Conservation (phyloP, 306 rosid species). For the Cyclanthera cordifolia region DNA sequence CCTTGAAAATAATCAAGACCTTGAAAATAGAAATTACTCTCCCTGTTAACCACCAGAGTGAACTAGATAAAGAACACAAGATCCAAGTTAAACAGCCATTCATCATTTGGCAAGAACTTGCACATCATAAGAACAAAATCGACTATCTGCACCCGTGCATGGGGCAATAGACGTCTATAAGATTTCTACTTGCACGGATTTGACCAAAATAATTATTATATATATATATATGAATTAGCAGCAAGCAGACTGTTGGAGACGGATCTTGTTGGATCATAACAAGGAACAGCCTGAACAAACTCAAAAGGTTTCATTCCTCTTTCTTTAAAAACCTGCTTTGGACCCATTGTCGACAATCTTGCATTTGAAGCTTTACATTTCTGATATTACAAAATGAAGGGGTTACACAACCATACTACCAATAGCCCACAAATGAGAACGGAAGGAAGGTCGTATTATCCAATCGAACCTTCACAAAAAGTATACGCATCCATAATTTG, state of each 20-base stretch:
- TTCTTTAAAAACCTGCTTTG: slow-evolving; percentile 50
- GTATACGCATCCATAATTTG: slow-evolving; percentile 50
- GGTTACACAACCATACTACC: no score
- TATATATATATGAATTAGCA: slow-evolving; percentile 33
- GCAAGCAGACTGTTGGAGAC: slow-evolving; percentile 15
- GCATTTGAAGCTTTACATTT: slow-evolving; percentile 30
- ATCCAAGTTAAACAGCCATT: neutral
- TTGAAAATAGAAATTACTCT: neutral
- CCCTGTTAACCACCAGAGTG: neutral
- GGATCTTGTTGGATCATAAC: slow-evolving; percentile 50
- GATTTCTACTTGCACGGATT: neutral
- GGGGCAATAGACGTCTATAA: neutral
- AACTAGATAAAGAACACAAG: slow-evolving; percentile 4
- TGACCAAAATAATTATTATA: no score
- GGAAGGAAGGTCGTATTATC: neutral
- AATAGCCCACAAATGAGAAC: neutral
- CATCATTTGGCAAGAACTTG: neutral
- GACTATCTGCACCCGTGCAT: neutral
- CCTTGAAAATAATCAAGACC: slow-evolving; percentile 41
- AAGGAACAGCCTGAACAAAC: slow-evolving; percentile 58
- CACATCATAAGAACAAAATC: neutral
- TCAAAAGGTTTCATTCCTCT: slow-evolving; percentile 69
- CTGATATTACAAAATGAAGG: slow-evolving; percentile 27
- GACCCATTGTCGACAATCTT: slow-evolving; percentile 66
- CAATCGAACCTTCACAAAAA: slow-evolving; percentile 8